Base-by-base conservation (phyloP, 2,329 filamentous ascomycete genomes). In the Ophiostoma sp. region DNA sequence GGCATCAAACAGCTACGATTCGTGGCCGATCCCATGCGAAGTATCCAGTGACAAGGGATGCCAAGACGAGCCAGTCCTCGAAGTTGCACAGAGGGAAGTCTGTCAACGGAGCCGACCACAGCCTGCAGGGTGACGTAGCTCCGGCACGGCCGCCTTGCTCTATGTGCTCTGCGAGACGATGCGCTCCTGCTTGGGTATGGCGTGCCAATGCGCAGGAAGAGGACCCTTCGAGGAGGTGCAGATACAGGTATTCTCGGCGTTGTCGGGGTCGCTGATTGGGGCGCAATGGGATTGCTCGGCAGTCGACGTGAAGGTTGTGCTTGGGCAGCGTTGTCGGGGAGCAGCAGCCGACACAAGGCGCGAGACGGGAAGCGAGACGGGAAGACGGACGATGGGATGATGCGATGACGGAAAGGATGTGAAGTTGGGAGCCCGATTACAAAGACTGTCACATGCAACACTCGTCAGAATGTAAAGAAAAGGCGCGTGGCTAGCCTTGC, bases 401-500 rank as follows among this genome's bases (percentile, higher is more conserved):
- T 27, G 49, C n/a, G 49, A 18, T 55, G 8, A 18, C 27, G 18
- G 3, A 18, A 27, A 27, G 27, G 27, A 27, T 27, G 27, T 2
- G 27, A 27, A 27, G 27, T 27, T 2, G 27, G 49, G 18, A 55
- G 49, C 49, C 49, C 27, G 49, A 55, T 27, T n/a, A 55, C 49
- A 55, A 55, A 55, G 49, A 55, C 27, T 12, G 55, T 18, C 55
- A 60, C 55, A 40, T 60, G 27, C 27, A 60, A 55, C 7, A 8
- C 49, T 55, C 11, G 2, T 55, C 55, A 18, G 27, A 14, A 52
- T 38, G 16, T 58, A 14, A 60, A 60, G 55, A 27, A 36, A 27
- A 60, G 55, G 55, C 47, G 66, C 36, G 49, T 55, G 41, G 41
- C 36, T 16, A 68, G 64, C 64, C 49, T 55, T 11, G 41, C 36